These are phyloP conservation scores for Dactylella cylindrospora DNA, from an alignment of 2,329 filamentous ascomycete species.

Conservation along the genomic window DNA sequence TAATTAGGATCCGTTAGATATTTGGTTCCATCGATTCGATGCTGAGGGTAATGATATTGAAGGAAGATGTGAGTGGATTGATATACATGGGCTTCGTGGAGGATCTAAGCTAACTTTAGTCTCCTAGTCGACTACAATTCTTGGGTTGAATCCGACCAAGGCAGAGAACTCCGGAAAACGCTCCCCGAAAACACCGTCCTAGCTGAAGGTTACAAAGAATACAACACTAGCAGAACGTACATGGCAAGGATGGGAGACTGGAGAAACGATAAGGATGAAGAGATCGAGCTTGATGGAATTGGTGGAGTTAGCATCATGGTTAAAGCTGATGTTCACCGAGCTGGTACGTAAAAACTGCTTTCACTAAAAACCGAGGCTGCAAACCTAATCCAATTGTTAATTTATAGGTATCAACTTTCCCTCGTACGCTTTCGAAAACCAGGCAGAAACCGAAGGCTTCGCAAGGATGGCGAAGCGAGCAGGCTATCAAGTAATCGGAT, in stretches of 20 bases:
- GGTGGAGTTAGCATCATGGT: constrained; percentile 97
- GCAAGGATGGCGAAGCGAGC: constrained; percentile 98
- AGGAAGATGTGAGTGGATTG: constrained; percentile 74
- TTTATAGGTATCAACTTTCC: constrained; percentile 89
- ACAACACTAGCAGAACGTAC: constrained; percentile 83
- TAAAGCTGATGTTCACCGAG: constrained; percentile 95
- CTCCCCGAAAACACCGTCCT: constrained; percentile 80
- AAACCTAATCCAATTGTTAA: not conserved
- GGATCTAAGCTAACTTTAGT: constrained; percentile 50
- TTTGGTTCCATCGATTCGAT: constrained; percentile 92
- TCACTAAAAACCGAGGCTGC: not conserved
- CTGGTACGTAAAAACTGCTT: constrained; percentile 61
- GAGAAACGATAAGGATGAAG: constrained; percentile 85
- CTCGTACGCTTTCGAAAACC: constrained; percentile 94
- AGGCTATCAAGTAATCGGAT: constrained; percentile 84
- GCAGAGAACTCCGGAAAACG: constrained; percentile 68
- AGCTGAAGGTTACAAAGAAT: constrained; percentile 94
- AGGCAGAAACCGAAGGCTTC: constrained; percentile 97
- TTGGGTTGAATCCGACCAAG: constrained; percentile 91
- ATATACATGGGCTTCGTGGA: too few relatives aligned
- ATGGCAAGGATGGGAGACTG: constrained; percentile 92
- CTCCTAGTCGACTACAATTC: constrained; percentile 91
- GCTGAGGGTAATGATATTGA: constrained; percentile 80
- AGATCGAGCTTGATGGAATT: constrained; percentile 90
- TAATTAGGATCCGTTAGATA: constrained; percentile 61